Evolutionary conservation across 83 land plant genomes (phyloP), one percentile per base, ranked within the genome.

Genomic region (Isoetes engelmannii): DNA sequence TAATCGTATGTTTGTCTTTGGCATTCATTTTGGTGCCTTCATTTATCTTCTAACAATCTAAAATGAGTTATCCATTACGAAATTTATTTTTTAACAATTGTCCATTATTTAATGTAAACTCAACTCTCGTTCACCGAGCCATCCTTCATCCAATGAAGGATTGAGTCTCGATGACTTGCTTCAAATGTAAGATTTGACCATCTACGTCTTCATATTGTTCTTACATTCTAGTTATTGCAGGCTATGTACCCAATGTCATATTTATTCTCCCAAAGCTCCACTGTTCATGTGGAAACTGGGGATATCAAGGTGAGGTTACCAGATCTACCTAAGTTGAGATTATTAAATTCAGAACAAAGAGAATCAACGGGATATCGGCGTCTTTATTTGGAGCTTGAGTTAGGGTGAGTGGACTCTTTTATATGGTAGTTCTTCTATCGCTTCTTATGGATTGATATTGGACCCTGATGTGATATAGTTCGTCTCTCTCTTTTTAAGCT

Each of bases 381-480:
- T 72, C 75, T 84, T 21, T 61, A 82, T 77, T 43, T 92, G 67
- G 88, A 92, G 72, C 74, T 83, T 63, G 67, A 79, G 61, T 47
- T 83, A 61, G 85, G 85, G 76, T 79, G 6, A 69, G 78, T 9
- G 57, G 13, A 17, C 61, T 60, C 21, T 67, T 3, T 13, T 57
- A 65, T 15, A 45, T 47, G 37, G 59, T 48, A 21, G 12, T 15
- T 10, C 37, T 10, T 45, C 49, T 47, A 15, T 47, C 41, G 4
- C 28, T 46, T 47, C 7, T 47, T 63, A 10, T 21, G 21, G 18
- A 5, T 6, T 20, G 5, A 64, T 47, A 47, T n/a, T 10, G 61
- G 13, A 20, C 44, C 8, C 71, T 61, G 48, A 0, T 28, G 3
- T 59, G 18, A 0, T 1, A 19, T 59, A 12, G 8, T 59, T 59